A percentile compares a stretch with the other conserved stretches of the same genome.
These are phyloP conservation scores for Quercus lobata DNA, from an alignment of 331 rosid species.

Conservation along the genomic window DNA sequence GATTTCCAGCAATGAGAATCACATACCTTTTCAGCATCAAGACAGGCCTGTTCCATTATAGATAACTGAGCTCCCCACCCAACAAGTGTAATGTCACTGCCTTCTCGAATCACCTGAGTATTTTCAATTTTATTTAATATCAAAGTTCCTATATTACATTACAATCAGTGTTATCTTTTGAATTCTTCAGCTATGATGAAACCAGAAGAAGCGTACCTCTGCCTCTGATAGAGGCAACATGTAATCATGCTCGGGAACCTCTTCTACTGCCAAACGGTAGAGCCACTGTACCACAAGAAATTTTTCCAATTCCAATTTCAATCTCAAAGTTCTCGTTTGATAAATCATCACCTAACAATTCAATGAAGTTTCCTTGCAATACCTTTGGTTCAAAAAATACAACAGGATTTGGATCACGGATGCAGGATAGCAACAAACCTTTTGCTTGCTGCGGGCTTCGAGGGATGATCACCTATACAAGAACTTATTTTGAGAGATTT, in stretches of 20 bases:
- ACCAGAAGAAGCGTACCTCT: slow-evolving; percentile 48
- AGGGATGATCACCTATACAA: slow-evolving; percentile 85
- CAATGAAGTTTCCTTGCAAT: slow-evolving; percentile 11
- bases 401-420: slow-evolving; percentile 91
- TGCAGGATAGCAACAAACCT: slow-evolving; percentile 81
- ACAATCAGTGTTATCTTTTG: not conserved
- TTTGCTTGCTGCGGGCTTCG: slow-evolving; percentile 92
- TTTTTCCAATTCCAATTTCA: not conserved
- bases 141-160: not conserved
- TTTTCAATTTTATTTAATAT: slow-evolving; percentile 15
- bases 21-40: slow-evolving; percentile 80
- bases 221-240: slow-evolving; percentile 92
- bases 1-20: slow-evolving; percentile 8
- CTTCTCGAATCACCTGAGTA: slow-evolving; percentile 70
- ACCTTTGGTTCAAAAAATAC: slow-evolving; percentile 98
- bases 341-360: slow-evolving; percentile 1
- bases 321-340: not conserved
- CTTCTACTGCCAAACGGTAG: slow-evolving; percentile 95
- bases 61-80: slow-evolving; percentile 99
- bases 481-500: slow-evolving; percentile 17
- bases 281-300: slow-evolving; percentile 63
- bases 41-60: slow-evolving; percentile 89
- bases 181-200: not conserved
- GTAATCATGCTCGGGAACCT: slow-evolving; percentile 87
- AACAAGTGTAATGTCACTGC: slow-evolving; percentile 85